A percentile compares a stretch with the other conserved stretches of the same genome.
Evolutionary conservation across 495 filamentous ascomycete species (phyloP).

Genomic region (Halenospora varia): DNA sequence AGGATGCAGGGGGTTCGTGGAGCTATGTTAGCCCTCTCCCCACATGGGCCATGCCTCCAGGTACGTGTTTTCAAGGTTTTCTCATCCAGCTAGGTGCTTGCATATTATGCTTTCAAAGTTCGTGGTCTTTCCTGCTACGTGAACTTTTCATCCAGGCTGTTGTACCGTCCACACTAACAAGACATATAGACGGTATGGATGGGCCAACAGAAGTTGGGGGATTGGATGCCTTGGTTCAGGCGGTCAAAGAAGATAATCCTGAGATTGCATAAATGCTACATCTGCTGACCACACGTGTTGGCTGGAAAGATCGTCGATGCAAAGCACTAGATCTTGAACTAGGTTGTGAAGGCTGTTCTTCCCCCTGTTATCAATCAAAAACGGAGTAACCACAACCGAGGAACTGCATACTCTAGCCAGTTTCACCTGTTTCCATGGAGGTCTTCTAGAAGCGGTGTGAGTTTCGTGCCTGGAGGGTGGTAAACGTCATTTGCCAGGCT

Average conservation of each 20-base stretch:
- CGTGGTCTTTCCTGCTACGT: not conserved
- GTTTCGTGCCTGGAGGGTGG: too few relatives aligned
- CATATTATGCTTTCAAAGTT: constrained; percentile 13
- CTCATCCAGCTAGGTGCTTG: constrained; percentile 19
- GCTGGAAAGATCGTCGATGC: not conserved
- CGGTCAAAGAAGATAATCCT: constrained; percentile 25
- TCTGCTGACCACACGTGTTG: too few relatives aligned
- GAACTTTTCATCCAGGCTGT: not conserved
- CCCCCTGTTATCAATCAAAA: too few relatives aligned
- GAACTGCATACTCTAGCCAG: too few relatives aligned
- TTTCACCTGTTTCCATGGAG: too few relatives aligned
- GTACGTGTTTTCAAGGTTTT: not conserved
- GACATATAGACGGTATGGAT: constrained; percentile 35
- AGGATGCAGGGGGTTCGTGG: constrained; percentile 76
- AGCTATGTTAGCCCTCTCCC: constrained; percentile 82
- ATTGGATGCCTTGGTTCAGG: constrained; percentile 46
- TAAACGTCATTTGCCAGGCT: too few relatives aligned
- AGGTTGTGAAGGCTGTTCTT: too few relatives aligned
- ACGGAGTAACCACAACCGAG: too few relatives aligned
- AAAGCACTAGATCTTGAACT: not conserved
- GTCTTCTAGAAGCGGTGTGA: too few relatives aligned
- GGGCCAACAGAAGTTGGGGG: constrained; percentile 54
- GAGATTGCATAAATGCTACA: constrained; percentile 22
- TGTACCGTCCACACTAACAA: not conserved
- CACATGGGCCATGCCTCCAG: constrained; percentile 77